phyloP scores from a whole-genome alignment of 1,284 basidiomycete genomes.

The Rhodotorula glutinis region DNA sequence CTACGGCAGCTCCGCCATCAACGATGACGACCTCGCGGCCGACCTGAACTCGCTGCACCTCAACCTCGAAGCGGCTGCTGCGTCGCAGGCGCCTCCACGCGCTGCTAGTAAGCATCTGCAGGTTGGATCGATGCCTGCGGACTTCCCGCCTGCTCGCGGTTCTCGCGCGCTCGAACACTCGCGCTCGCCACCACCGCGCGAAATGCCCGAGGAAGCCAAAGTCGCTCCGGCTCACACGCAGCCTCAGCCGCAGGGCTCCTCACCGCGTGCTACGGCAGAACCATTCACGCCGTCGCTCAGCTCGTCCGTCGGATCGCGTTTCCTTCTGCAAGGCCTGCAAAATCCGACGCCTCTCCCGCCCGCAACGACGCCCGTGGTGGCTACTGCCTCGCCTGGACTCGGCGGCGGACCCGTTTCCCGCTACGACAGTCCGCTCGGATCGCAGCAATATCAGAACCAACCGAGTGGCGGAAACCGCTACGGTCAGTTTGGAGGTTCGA shows the following conservation, averaged over 20 bases:
- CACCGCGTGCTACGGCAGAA: conserved; percentile 26
- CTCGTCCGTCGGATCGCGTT: conserved; percentile 24
- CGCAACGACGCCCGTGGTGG: conserved; percentile 31
- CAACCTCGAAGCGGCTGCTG: conserved; percentile 40
- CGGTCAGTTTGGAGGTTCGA: conserved; percentile 7
- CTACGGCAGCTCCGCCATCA: conserved; percentile 41
- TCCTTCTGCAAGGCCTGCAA: conserved; percentile 20
- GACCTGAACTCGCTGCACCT: conserved; percentile 45
- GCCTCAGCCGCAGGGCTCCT: conserved; percentile 4
- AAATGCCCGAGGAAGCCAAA: not conserved
- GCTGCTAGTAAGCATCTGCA: conserved; percentile 14
- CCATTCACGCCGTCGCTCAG: conserved; percentile 14
- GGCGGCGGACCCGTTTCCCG: not conserved
- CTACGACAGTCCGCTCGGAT: too few species aligned
- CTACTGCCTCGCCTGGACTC: conserved; percentile 23
- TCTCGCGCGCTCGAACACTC: conserved; percentile 22
- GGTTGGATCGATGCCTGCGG: conserved; percentile 34
- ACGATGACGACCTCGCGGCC: conserved; percentile 44
- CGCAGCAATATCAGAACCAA: not conserved
- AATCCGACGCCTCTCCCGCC: conserved; percentile 28
- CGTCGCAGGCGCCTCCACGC: conserved; percentile 7
- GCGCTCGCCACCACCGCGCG: conserved; percentile 13
- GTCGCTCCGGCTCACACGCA: not conserved
- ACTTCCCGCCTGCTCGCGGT: conserved; percentile 25
- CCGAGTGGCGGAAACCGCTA: conserved; percentile 4